Base-by-base conservation (phyloP, 2,329 filamentous ascomycete species). In the Fusarium euwallaceae region DNA sequence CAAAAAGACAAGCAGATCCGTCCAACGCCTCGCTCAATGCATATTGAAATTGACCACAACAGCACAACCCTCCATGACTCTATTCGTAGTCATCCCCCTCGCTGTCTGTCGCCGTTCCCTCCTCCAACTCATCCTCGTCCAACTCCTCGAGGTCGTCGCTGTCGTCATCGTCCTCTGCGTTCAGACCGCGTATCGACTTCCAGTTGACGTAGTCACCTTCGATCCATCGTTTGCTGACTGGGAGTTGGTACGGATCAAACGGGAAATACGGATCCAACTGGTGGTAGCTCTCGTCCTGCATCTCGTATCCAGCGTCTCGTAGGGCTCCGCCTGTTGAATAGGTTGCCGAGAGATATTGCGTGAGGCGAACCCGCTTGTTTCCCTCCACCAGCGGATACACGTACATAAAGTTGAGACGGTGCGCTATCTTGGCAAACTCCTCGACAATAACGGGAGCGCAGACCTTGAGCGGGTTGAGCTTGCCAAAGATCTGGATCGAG, bases 191-290 rank as follows among this genome's bases (percentile, higher is more conserved):
- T 39, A 97, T 90, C 6, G 92, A 89, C 73, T 90, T 90, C 94
- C 95, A 98, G 61, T 92, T 88, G 34, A 96, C 88, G 80, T 98
- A 98, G 80, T 97, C 93, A 22, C 90, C 88, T 72, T 95, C 93
- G 14, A 99, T 85, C 97, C 97, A 98, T 69, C 91, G 89, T 83
- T 94, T 95, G 82, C 95, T 98, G 76, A 91, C 87, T 1, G 95
- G 95, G 60, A 99, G 86, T 79, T 96, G 93, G 82, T 98, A 99
- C 3, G 97, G 97, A 81, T 99, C 97, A 79, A 99, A 99, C 0
- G 97, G 97, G 80, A 98, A 99, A 82, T 97, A 98, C 0, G 95
- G 94, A 77, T 98, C 95, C 2, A 99, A 88, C 82, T 98, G 93
- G 79, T 96, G 92, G 79, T 91, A 93, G 72, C 92, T 91, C 76